Base-by-base conservation (phyloP, 371 early-diverging fungal species). In the Massospora cicadina region DNA sequence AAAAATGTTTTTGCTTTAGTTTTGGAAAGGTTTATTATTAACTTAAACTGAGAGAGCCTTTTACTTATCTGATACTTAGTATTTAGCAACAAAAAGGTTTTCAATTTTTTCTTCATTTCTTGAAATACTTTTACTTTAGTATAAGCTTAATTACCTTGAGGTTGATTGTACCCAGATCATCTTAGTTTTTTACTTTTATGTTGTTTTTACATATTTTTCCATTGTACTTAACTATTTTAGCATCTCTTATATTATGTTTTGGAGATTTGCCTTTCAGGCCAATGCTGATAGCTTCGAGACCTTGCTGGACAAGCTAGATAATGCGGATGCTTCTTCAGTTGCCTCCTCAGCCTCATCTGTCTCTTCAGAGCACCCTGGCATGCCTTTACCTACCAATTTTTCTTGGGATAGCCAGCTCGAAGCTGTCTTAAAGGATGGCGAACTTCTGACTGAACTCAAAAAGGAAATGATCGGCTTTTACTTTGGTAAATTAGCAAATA, bases 261-360 rank as follows among this genome's bases (percentile, higher is more conserved):
- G 63, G 63, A 63, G 63, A 30, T 63, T 63, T 30, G 63, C 63
- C 1, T 63, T 63, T 63, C 63, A 63, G 29, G 53, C 63, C 29
- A 63, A 63, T 29, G 53, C 63, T 25, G 55, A 28, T 54, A 63
- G 63, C 29, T 63, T 63, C 10, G 63, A 63, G 28, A 33, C 53
- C 13, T 28, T 63, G 28, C 27, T 63, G 28, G 63, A 63, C 28
- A 63, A 63, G 28, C 55, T 54, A 23, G 53, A 54, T 23, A 53
- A 63, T 24, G 53, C 28, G 2, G 54, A 63, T 54, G n/a, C 24
- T 2, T 28, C 28, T 17, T 7, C 17, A 30, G 24, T 60, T 60
- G 25, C 28, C 25, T 60, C 28, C 17, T 25, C 25, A 30, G 28
- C 21, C 23, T 17, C 21, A 2, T 60, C 23, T 26, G 32, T 13